Percentiles rank a stretch among this genome's conserved stretches.
These are phyloP conservation scores for Cercospora janseana DNA, from an alignment of 2,329 filamentous ascomycete genomes.

Conservation along the genomic window DNA sequence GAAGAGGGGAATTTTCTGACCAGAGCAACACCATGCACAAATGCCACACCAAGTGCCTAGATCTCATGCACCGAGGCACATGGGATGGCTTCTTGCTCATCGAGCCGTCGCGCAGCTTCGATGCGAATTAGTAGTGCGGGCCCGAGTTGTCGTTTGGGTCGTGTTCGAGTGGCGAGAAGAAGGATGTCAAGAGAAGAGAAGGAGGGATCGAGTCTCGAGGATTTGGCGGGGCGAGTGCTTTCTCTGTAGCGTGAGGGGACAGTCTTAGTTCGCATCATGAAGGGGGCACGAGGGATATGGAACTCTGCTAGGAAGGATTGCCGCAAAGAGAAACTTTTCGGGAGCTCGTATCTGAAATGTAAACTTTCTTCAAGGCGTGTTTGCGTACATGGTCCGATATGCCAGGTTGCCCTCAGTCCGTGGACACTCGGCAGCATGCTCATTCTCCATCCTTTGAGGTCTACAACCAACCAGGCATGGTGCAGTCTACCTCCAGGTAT, in stretches of 20 bases:
- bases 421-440: background rate
- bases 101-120: background rate
- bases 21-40: background rate
- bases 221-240: background rate
- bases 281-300: too few species aligned
- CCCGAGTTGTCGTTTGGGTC: background rate
- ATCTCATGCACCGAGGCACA: constrained; percentile 7
- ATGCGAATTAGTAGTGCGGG: background rate
- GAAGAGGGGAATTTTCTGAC: background rate
- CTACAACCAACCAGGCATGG: background rate
- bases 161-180: background rate
- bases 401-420: too few species aligned
- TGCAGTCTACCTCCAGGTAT: constrained; percentile 27
- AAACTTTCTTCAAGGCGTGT: too few species aligned
- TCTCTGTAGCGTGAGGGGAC: background rate
- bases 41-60: constrained; percentile 7
- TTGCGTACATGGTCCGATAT: too few species aligned
- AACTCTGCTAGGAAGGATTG: too few species aligned
- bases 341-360: too few species aligned
- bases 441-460: background rate
- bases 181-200: background rate
- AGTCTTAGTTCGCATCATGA: background rate
- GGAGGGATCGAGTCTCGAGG: background rate
- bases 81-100: constrained; percentile 10
- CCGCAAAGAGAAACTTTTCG: too few species aligned